Percentiles rank a stretch among this genome's conserved stretches.
Conservation (phyloP, 2,329 filamentous ascomycete genomes). For the Harringtonia lauricola region DNA sequence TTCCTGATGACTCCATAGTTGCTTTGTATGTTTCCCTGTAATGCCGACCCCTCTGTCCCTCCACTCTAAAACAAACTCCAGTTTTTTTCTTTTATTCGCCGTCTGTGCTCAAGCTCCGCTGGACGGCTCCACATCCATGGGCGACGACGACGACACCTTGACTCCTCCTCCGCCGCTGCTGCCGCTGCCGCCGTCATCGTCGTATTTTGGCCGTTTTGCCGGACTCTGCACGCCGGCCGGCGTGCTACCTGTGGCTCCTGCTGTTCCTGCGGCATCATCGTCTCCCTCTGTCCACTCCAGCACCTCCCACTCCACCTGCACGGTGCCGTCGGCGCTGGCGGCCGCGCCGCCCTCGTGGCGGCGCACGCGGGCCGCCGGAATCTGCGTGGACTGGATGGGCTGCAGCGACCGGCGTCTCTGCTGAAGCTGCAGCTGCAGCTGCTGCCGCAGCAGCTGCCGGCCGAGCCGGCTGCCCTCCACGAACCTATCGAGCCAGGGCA, state of each 20-base stretch:
- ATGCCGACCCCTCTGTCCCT: too few species aligned
- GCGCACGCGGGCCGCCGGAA: constrained; percentile 7
- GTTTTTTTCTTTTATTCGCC: background rate
- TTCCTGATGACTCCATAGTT: too few species aligned
- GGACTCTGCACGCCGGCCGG: constrained; percentile 18
- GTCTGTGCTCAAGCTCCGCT: background rate
- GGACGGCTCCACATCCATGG: constrained; percentile 11
- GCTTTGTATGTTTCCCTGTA: too few species aligned
- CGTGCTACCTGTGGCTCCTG: constrained; percentile 11
- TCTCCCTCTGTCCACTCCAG: constrained; percentile 54
- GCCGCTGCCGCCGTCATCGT: constrained; percentile 23
- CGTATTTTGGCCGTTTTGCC: constrained; percentile 41
- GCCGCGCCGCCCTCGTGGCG: constrained; percentile 6
- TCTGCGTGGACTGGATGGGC: constrained; percentile 35
- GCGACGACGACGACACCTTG: too few species aligned
- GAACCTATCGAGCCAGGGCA: constrained; percentile 81
- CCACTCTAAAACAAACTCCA: too few species aligned
- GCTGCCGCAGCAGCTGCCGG: constrained; percentile 46
- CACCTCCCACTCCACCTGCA: constrained; percentile 73
- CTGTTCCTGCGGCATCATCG: constrained; percentile 12
- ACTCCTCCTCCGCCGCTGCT: too few species aligned
- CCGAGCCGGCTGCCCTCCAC: constrained; percentile 66
- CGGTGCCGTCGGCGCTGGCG: constrained; percentile 48
- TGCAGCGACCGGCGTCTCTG: constrained; percentile 30
- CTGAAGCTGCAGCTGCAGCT: constrained; percentile 37